phyloP scores from a whole-genome alignment of 2,329 filamentous ascomycete genomes.

The Aspergillus tanneri region DNA sequence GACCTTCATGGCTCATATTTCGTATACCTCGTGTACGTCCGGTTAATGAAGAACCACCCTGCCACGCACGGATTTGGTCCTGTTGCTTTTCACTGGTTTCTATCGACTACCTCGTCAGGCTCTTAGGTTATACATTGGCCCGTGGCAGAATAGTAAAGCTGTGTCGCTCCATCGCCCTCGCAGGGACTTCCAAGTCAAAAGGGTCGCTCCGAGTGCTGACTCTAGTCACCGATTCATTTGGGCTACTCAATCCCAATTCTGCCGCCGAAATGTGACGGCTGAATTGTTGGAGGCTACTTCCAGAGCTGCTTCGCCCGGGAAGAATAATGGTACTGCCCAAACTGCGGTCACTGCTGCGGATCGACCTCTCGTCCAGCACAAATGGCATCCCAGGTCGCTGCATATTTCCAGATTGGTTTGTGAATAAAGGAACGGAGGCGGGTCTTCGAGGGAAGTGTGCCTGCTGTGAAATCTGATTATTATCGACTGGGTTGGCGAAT shows the following conservation, averaged over 20 bases:
- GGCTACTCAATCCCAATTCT: constrained; percentile 3
- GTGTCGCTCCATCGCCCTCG: constrained; percentile 33
- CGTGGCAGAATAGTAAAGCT: constrained; percentile 11
- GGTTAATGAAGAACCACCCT: too few relatives aligned
- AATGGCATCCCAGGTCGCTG: background rate
- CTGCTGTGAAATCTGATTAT: background rate
- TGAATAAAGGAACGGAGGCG: constrained; percentile 1
- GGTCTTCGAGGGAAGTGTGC: constrained; percentile 2
- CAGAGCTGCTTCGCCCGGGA: constrained; percentile 25
- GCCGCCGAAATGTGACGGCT: constrained; percentile 17
- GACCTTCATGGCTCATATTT: background rate
- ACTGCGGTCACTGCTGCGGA: constrained; percentile 22
- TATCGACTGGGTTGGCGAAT: constrained; percentile 9
- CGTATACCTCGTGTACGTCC: too few relatives aligned
- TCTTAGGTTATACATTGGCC: background rate
- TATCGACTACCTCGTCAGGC: background rate
- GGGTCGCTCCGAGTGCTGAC: constrained; percentile 35
- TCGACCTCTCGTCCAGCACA: constrained; percentile 9
- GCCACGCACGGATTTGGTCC: too few relatives aligned
- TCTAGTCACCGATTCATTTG: constrained; percentile 8
- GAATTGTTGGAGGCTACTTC: constrained; percentile 20
- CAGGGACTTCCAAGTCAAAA: constrained; percentile 35
- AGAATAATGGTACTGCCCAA: constrained; percentile 32
- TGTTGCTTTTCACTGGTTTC: too few relatives aligned
- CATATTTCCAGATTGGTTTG: background rate